Percentiles rank a stretch among this genome's conserved stretches.
These are phyloP conservation scores for Aspergillus thermomutatus DNA, from an alignment of 2,329 filamentous ascomycete genomes.

Conservation along the genomic window DNA sequence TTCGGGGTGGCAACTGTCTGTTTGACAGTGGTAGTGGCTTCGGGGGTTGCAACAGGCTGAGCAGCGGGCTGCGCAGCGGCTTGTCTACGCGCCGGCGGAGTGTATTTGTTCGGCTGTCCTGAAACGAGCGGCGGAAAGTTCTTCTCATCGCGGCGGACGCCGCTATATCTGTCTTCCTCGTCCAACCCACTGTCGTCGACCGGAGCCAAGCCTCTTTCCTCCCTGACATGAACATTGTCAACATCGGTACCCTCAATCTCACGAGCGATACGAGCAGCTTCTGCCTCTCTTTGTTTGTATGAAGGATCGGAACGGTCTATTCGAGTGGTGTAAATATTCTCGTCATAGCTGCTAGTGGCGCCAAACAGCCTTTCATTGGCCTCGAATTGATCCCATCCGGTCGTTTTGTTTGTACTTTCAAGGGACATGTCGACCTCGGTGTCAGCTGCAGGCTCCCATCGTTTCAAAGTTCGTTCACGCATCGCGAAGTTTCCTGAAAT, in stretches of 20 bases:
- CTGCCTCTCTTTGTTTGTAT: slow-evolving; percentile 73
- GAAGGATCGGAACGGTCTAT: slow-evolving; percentile 82
- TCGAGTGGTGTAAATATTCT: slow-evolving; percentile 88
- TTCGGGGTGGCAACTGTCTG: slow-evolving; percentile 69
- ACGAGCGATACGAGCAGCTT: slow-evolving; percentile 77
- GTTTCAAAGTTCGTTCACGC: slow-evolving; percentile 73
- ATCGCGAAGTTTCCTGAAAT: slow-evolving; percentile 72
- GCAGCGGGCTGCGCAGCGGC: slow-evolving; percentile 69
- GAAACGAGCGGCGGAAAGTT: slow-evolving; percentile 64
- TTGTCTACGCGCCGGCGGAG: slow-evolving; percentile 80
- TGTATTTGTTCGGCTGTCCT: slow-evolving; percentile 71
- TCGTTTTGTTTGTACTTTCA: slow-evolving; percentile 53
- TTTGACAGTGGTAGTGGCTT: slow-evolving; percentile 83
- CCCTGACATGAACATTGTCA: slow-evolving; percentile 77
- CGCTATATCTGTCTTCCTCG: slow-evolving; percentile 96
- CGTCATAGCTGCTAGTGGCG: slow-evolving; percentile 84
- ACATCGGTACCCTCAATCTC: slow-evolving; percentile 80
- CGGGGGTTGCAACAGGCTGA: slow-evolving; percentile 70
- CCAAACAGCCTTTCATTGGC: slow-evolving; percentile 86
- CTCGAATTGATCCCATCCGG: slow-evolving; percentile 88
- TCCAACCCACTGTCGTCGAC: slow-evolving; percentile 67
- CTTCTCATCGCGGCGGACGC: slow-evolving; percentile 68
- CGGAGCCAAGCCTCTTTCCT: slow-evolving; percentile 73
- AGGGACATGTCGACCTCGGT: slow-evolving; percentile 65
- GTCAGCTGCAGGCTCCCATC: slow-evolving; percentile 71